Evolutionary conservation across 164 flowering plant species (phyloP).

Genomic region (Euptelea pleiosperma): DNA sequence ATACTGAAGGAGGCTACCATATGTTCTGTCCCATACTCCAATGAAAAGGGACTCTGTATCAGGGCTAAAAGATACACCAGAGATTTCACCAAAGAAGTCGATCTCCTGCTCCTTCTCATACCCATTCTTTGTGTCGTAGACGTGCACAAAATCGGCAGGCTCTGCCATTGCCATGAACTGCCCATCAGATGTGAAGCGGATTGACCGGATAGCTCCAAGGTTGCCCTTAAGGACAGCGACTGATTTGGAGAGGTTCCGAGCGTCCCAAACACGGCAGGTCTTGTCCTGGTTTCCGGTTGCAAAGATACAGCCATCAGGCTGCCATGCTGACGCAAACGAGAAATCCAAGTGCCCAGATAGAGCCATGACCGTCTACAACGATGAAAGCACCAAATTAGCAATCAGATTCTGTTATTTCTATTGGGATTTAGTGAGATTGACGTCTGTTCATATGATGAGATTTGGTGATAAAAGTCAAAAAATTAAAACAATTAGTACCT

Average conservation of each 20-base stretch:
- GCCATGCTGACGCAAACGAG: constrained; percentile 99
- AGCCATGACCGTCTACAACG: constrained; percentile 44
- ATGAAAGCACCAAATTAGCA: background rate
- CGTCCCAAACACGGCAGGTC: constrained; percentile 91
- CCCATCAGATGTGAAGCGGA: constrained; percentile 84
- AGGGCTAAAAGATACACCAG: constrained; percentile 89
- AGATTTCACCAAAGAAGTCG: constrained; percentile 94
- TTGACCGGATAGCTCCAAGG: constrained; percentile 87
- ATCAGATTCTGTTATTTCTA: background rate
- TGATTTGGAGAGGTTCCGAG: constrained; percentile 62
- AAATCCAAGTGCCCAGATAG: constrained; percentile 78
- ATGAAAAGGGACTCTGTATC: constrained; percentile 86
- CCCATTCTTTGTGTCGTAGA: constrained; percentile 61
- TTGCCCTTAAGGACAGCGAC: constrained; percentile 77
- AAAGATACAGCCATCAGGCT: constrained; percentile 73
- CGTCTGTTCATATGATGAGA: no score
- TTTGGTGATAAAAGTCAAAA: background rate
- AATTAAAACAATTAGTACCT: constrained; percentile 43
- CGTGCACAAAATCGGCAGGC: constrained; percentile 94
- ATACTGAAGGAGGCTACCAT: constrained; percentile 86
- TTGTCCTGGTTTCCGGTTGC: constrained; percentile 99
- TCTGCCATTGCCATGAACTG: constrained; percentile 87
- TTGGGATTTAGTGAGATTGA: no score
- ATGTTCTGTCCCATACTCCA: constrained; percentile 93
- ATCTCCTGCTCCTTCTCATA: constrained; percentile 79